Base-by-base conservation (phyloP, 2,329 filamentous ascomycete species). In the Pseudocercospora eumusae region DNA sequence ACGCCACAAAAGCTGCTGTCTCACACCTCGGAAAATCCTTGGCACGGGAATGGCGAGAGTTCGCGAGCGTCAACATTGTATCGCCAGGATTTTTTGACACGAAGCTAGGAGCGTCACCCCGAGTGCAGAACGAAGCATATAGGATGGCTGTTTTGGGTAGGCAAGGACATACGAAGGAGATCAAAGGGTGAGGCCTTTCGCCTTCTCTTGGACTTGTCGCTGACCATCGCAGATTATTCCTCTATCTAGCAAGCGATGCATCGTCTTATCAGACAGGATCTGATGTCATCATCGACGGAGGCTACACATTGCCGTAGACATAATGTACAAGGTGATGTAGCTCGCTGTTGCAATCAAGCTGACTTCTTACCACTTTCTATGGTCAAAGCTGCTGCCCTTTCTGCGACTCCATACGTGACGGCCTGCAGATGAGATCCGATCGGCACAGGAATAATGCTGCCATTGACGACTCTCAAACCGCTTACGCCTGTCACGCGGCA, bases 1-100 rank as follows among this genome's bases (percentile, higher is more conserved):
- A 86, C 64, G 79, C 78, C 7, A 81, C 79, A 28, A 86, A 86
- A 69, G 83, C 84, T 0, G 83, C 79, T 25, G 78, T 85, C 15
- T 56, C 31, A 27, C 53, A 56, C 25, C 23, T 23, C 6, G 49
- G 50, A 2, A 55, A 59, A 47, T 59, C 56, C 11, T 59, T 59
- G 36, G 56, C 44, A 15, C 42, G 56, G 8, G 42, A 86, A 65
- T 86, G 84, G 84, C 74, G 81, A 11, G 81, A 83, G 2, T 71
- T 85, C 65, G 83, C 83, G 2, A 77, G 84, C 2, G 83, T 85
- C 27, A 86, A 86, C 67, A 77, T 82, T 49, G 80, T 86, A 10
- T 81, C 78, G 0, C 81, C 81, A 0, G 82, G 82, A 9, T 86
- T 83, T 71, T 83, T 85, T 66, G 78, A 84, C 58, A 85, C 83